Conservation (phyloP, 306 rosid species). For the Hippophae rhamnoides region DNA sequence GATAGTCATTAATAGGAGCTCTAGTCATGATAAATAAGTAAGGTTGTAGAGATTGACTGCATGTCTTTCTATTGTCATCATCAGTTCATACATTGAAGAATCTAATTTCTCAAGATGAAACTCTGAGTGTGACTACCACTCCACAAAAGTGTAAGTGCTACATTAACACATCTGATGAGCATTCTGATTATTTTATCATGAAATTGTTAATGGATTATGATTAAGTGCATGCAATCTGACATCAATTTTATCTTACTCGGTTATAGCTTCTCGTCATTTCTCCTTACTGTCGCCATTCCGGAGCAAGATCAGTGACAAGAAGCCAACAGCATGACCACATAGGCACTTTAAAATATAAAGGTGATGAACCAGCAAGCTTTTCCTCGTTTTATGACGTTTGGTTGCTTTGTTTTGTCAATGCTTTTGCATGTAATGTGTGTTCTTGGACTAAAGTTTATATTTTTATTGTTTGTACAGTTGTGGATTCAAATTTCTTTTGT, state of each 20-base stretch:
- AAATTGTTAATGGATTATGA: not conserved
- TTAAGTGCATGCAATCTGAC: not conserved
- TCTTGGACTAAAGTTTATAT: no score
- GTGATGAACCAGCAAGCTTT: not conserved
- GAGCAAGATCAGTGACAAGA: constrained; percentile 68
- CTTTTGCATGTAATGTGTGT: no score
- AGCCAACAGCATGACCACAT: constrained; percentile 23
- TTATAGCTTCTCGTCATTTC: constrained; percentile 79
- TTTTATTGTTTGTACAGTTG: no score
- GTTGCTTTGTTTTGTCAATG: no score
- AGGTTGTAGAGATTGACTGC: no score
- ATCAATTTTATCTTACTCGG: constrained; percentile 10
- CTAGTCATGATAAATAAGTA: no score
- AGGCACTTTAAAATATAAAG: constrained; percentile 11
- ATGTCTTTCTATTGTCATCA: not conserved
- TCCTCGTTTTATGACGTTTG: no score
- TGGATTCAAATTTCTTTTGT: no score
- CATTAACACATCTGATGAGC: not conserved
- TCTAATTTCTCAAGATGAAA: constrained; percentile 80
- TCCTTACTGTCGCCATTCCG: constrained; percentile 91
- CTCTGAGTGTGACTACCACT: constrained; percentile 45
- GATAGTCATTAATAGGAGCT: no score
- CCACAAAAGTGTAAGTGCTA: constrained; percentile 66
- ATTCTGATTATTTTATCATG: constrained; percentile 1
- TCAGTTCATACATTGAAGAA: constrained; percentile 79